Evolutionary conservation across 1,284 basidiomycete species (phyloP).

Genomic region (Leccinum pachyderme): DNA sequence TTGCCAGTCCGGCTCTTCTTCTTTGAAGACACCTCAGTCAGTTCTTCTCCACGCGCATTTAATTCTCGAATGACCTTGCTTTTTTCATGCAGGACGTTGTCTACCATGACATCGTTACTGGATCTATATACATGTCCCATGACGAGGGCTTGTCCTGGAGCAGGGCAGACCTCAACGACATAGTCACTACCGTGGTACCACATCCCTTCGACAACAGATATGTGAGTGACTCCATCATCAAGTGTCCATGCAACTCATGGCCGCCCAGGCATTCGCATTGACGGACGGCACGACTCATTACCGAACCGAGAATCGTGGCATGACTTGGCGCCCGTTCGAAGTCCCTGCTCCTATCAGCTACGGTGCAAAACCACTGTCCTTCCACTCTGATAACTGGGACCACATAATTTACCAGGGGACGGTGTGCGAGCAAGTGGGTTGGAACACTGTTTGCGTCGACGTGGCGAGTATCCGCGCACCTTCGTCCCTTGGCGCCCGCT

Average conservation of each 20-base stretch:
- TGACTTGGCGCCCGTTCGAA: slow-evolving; percentile 79
- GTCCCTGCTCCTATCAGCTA: slow-evolving; percentile 63
- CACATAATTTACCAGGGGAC: slow-evolving; percentile 86
- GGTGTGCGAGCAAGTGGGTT: slow-evolving; percentile 60
- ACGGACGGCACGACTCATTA: slow-evolving; percentile 74
- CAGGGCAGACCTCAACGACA: slow-evolving; percentile 55
- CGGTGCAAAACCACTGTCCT: slow-evolving; percentile 67
- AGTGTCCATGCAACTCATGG: neutral
- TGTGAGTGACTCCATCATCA: slow-evolving; percentile 42
- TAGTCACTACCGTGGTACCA: slow-evolving; percentile 74
- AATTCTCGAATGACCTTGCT: neutral
- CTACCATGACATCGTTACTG: slow-evolving; percentile 75
- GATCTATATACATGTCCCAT: slow-evolving; percentile 76
- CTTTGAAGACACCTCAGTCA: slow-evolving; percentile 87
- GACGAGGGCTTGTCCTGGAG: slow-evolving; percentile 90
- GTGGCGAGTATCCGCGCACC: slow-evolving; percentile 46
- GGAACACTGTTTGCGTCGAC: slow-evolving; percentile 71
- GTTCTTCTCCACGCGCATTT: slow-evolving; percentile 22
- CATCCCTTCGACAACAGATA: slow-evolving; percentile 84
- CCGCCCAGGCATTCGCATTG: slow-evolving; percentile 77
- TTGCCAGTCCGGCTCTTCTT: slow-evolving; percentile 86
- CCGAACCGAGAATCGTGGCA: slow-evolving; percentile 82
- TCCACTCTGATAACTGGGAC: slow-evolving; percentile 79
- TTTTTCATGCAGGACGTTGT: slow-evolving; percentile 60
- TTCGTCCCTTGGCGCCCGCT: slow-evolving; percentile 12